A percentile compares a stretch with the other conserved stretches of the same genome.
Conservation (phyloP, 306 rosid species). For the Ceratonia siliqua region DNA sequence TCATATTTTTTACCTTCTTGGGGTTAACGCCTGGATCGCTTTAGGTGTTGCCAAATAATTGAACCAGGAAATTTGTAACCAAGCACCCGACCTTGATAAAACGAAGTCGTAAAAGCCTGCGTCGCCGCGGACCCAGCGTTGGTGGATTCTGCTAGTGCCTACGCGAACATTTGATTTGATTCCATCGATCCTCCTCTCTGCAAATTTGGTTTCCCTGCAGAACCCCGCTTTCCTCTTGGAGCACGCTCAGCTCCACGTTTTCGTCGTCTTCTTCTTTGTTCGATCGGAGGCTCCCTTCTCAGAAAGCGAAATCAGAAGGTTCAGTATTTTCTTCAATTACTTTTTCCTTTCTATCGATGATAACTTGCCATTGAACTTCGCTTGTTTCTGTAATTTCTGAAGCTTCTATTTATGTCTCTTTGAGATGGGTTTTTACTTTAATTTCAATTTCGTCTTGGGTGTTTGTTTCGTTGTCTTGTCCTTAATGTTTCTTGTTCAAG, state of each 20-base stretch:
- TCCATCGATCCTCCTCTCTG: not conserved
- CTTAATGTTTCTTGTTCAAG: not conserved
- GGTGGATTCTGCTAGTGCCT: not conserved
- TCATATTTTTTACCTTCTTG: too few relatives aligned
- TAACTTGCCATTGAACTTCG: not conserved
- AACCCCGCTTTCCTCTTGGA: not conserved
- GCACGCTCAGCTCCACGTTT: not conserved
- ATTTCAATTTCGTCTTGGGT: not conserved
- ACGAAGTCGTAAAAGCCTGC: not conserved
- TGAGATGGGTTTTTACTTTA: not conserved
- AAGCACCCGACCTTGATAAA: not conserved
- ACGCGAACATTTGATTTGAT: not conserved
- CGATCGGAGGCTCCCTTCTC: not conserved
- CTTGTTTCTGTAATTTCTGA: constrained; percentile 8
- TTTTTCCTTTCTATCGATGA: not conserved
- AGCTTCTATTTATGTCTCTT: not conserved
- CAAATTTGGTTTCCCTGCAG: not conserved
- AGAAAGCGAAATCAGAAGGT: not conserved
- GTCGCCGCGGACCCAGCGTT: not conserved
- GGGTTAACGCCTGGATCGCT: too few relatives aligned
- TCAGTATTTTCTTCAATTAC: not conserved
- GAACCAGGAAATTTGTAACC: not conserved
- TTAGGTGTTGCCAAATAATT: too few relatives aligned
- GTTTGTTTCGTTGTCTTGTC: not conserved
- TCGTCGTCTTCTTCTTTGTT: not conserved